Base-by-base conservation (phyloP, 441 rosid species). In the Pelargonium australe region DNA sequence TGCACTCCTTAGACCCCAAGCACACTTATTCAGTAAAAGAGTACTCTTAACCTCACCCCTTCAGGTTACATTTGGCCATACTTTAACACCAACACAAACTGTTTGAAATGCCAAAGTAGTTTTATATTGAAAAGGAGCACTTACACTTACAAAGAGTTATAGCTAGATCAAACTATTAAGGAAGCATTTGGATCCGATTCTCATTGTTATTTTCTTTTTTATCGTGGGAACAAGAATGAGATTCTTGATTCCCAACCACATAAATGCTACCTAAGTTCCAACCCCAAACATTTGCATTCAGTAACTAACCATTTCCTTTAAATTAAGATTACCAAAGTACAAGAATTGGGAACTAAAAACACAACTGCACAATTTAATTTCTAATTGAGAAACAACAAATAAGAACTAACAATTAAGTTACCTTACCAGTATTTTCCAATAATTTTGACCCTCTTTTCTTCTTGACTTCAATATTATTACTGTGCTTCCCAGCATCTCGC, bases 371-470 rank as follows among this genome's bases (percentile, higher is more conserved):
- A 17, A 20, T 17, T 17, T 20, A 23, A 23, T 23, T 23, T 13
- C 37, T 20, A 31, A 61, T 8, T 10, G 2, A 62, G 7, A 62
- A 62, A 23, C 34, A 62, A 23, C 34, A 61, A 25, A 57, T 19
- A 57, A 57, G 62, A 57, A 17, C 28, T 57, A 7, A 23, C 62
- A 57, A 57, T 57, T 62, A 31, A 62, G 65, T 62, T 25, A 62
- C 5, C 41, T 62, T 62, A 62, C 65, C 65, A 62, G 40, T 62
- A 62, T 25, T 62, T 62, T 62, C 65, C 25, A 16, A 8, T 62
- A 14, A 23, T 25, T 34, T 62, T 7, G 41, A 25, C 17, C 11
- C 10, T 11, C 9, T 13, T 61, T 61, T 25, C 64, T 62, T 62
- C 65, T 13, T 31, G 16, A 11, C 41, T 25, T 23, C 65, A 23